These are phyloP conservation scores for Suillus subalutaceus DNA, from an alignment of 768 basidiomycete genomes.

Conservation along the genomic window DNA sequence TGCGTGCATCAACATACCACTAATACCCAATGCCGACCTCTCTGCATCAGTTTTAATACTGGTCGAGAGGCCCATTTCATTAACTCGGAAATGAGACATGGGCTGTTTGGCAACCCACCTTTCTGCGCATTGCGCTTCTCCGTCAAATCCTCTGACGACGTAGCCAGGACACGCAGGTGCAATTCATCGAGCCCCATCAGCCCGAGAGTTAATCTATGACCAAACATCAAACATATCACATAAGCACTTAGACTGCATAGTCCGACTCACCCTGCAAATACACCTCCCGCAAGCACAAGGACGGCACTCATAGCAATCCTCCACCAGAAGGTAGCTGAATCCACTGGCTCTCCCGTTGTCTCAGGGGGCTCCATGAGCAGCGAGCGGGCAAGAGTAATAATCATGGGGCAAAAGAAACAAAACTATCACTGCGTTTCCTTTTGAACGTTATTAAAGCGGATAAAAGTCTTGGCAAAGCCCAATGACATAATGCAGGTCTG, in stretches of 20 bases:
- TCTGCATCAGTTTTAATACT: constrained; percentile 60
- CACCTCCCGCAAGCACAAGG: constrained; percentile 84
- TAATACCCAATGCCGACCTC: constrained; percentile 90
- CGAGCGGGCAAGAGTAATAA: constrained; percentile 12
- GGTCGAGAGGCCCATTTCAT: constrained; percentile 14
- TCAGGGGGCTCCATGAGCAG: constrained; percentile 7
- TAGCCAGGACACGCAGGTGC: constrained; percentile 82
- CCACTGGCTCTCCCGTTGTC: constrained; percentile 33
- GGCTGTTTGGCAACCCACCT: constrained; percentile 43
- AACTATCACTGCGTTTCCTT: not conserved
- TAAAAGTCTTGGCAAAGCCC: not conserved
- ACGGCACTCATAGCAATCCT: constrained; percentile 67
- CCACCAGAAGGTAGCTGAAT: constrained; percentile 71
- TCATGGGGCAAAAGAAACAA: constrained; percentile 16
- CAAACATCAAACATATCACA: not conserved
- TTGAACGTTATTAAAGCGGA: not conserved
- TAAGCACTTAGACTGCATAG: not conserved
- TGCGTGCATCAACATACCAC: constrained; percentile 54
- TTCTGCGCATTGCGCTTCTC: constrained; percentile 74
- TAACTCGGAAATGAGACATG: not conserved
- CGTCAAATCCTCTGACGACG: constrained; percentile 72
- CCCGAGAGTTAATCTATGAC: constrained; percentile 77
- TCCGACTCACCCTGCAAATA: constrained; percentile 82
- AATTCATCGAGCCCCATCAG: constrained; percentile 94
- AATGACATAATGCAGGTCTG: not conserved